phyloP scores from a whole-genome alignment of 1,284 basidiomycete species.

The Ganoderma leucocontextum region DNA sequence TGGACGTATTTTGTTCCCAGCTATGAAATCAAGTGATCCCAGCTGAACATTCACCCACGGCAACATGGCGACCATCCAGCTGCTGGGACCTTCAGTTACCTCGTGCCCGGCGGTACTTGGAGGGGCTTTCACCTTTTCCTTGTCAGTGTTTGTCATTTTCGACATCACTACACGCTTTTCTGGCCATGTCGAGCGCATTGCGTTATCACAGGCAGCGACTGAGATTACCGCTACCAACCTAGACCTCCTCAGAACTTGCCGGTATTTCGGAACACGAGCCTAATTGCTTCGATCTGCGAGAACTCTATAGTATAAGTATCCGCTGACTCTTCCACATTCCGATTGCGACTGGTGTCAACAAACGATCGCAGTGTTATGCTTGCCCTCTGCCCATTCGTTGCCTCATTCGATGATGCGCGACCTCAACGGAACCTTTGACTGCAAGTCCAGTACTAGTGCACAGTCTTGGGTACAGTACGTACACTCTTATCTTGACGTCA shows the following conservation, averaged over 20 bases:
- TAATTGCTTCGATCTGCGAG: conserved; percentile 9
- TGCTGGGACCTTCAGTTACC: neutral
- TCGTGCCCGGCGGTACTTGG: neutral
- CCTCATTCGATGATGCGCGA: conserved; percentile 10
- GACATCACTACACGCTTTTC: neutral
- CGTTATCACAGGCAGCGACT: neutral
- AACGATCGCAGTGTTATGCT: neutral
- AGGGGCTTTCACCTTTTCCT: neutral
- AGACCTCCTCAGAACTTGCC: neutral
- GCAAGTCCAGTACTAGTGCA: neutral
- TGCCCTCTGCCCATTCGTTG: conserved; percentile 7
- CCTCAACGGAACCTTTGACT: neutral
- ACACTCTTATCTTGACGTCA: conserved; percentile 22
- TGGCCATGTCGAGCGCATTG: neutral
- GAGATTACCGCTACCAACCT: neutral
- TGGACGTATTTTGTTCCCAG: neutral
- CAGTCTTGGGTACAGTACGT: neutral
- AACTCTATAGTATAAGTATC: neutral
- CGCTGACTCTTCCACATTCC: neutral
- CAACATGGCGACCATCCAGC: neutral
- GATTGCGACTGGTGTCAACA: neutral
- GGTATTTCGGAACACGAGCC: conserved; percentile 6
- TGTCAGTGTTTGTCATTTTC: neutral
- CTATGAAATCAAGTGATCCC: neutral
- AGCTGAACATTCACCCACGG: neutral